Evolutionary conservation across 2,329 filamentous ascomycete species (phyloP).

Genomic region (Pseudogymnoascus sp.): DNA sequence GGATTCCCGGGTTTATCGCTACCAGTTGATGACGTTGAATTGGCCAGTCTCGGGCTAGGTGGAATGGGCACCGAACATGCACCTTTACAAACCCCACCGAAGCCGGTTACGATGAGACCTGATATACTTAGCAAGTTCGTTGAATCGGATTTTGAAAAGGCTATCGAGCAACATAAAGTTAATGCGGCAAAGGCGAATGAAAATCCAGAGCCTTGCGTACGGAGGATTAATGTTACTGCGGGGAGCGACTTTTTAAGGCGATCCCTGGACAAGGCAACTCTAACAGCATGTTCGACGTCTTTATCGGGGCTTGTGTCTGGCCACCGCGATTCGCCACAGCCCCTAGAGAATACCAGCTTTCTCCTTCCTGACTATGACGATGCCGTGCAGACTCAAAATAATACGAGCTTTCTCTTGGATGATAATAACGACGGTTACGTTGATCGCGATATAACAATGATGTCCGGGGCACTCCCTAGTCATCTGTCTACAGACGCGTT

Average conservation of each 20-base stretch:
- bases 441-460: constrained; percentile 39
- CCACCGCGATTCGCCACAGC: background rate
- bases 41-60: background rate
- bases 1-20: constrained; percentile 44
- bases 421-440: constrained; percentile 39
- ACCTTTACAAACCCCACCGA: background rate
- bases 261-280: background rate
- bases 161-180: constrained; percentile 3
- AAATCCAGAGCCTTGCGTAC: background rate
- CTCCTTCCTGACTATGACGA: background rate
- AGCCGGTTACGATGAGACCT: constrained; percentile 4
- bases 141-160: constrained; percentile 1
- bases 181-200: background rate
- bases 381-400: background rate
- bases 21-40: constrained; percentile 1
- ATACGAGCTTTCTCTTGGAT: constrained; percentile 4
- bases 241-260: constrained; percentile 4
- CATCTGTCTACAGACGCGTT: constrained; percentile 45
- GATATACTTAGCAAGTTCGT: constrained; percentile 5
- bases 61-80: background rate
- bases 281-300: background rate
- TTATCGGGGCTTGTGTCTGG: background rate
- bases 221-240: constrained; percentile 3
- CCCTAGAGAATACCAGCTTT: constrained; percentile 1
- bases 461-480: constrained; percentile 36